A percentile compares a stretch with the other conserved stretches of the same genome.
Evolutionary conservation across 257 asterid genomes (phyloP).

Genomic region (Coffea canephora): DNA sequence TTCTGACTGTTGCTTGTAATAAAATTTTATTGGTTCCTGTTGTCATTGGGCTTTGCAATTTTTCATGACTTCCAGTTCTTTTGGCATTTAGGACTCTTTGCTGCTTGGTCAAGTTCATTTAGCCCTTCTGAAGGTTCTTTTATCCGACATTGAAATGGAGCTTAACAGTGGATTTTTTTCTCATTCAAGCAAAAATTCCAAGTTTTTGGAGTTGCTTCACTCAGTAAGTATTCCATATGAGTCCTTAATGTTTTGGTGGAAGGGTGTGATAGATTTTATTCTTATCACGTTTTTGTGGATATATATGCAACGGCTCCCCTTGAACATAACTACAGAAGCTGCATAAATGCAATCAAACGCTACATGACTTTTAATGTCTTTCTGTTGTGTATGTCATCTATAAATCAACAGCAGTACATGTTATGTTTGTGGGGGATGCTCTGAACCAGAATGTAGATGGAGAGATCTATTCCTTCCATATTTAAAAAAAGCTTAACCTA

Average conservation of each 20-base stretch:
- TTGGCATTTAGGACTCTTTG: conserved; percentile 63
- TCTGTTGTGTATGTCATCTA: no score
- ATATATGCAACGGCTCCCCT: neutral
- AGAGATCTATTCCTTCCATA: neutral
- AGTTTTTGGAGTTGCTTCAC: conserved; percentile 67
- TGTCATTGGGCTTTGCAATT: conserved; percentile 11
- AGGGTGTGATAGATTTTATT: neutral
- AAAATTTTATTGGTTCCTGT: neutral
- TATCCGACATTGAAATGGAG: conserved; percentile 68
- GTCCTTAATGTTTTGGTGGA: neutral
- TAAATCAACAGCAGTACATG: no score
- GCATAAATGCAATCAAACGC: neutral
- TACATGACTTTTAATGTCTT: no score
- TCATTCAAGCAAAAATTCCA: conserved; percentile 77
- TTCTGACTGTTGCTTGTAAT: conserved; percentile 9
- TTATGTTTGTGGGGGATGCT: no score
- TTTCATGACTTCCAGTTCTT: conserved; percentile 24
- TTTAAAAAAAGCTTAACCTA: neutral
- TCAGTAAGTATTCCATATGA: conserved; percentile 48
- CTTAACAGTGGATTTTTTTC: conserved; percentile 45
- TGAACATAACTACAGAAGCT: neutral
- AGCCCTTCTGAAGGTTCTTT: conserved; percentile 73
- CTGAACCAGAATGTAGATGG: neutral
- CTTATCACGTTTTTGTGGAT: neutral
- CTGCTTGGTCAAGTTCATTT: conserved; percentile 86